phyloP scores from a whole-genome alignment of 148 eudicot genomes.

The Chenopodium album region DNA sequence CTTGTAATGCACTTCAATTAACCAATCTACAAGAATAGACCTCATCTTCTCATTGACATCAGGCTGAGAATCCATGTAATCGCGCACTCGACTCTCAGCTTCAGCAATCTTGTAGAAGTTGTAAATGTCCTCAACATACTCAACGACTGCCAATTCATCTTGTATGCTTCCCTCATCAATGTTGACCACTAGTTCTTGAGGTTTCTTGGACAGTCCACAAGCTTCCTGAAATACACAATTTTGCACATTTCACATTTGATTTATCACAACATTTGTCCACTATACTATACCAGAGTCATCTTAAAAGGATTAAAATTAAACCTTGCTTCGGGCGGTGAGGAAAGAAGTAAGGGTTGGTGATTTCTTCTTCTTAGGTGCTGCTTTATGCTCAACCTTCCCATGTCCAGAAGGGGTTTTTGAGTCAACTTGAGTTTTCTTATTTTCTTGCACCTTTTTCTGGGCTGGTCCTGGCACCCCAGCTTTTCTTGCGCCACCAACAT shows the following conservation, averaged over 20 bases:
- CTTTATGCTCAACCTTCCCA: conserved; percentile 20
- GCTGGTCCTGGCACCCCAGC: background rate
- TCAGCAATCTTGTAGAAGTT: conserved; percentile 39
- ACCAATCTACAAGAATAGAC: conserved; percentile 47
- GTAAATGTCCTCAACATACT: conserved; percentile 46
- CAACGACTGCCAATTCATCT: conserved; percentile 42
- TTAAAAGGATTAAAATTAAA: background rate
- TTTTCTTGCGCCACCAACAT: conserved; percentile 21
- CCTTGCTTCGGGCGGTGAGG: conserved; percentile 60
- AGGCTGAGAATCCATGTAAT: conserved; percentile 44
- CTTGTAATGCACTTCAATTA: conserved; percentile 51
- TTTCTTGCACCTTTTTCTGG: conserved; percentile 32
- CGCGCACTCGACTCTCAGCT: conserved; percentile 26
- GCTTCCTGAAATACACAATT: conserved; percentile 30
- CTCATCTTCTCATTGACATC: conserved; percentile 54
- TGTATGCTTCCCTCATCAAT: conserved; percentile 36
- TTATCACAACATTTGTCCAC: too few relatives aligned
- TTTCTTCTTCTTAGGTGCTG: conserved; percentile 27
- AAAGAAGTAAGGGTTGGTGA: conserved; percentile 37
- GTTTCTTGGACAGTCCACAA: conserved; percentile 40
- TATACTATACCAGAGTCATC: background rate
- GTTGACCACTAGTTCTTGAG: conserved; percentile 32
- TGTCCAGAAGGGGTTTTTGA: conserved; percentile 22
- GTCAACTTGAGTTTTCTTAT: conserved; percentile 30
- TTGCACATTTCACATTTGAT: too few relatives aligned